Base-by-base conservation (phyloP, 768 basidiomycete genomes). In the Trametes meyenii region DNA sequence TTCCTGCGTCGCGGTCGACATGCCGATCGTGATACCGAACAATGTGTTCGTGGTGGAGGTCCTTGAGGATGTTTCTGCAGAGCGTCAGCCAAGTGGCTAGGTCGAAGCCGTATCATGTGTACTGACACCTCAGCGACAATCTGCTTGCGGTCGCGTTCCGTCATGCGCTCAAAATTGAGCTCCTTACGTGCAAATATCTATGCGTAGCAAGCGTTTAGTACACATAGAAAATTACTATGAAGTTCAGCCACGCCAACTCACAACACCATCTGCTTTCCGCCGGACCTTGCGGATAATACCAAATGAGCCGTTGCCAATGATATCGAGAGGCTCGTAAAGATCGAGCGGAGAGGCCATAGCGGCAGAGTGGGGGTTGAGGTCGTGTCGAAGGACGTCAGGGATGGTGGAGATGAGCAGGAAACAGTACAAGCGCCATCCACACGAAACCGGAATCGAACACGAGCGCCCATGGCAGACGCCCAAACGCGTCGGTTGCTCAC, bases 121-220 rank as follows among this genome's bases (percentile, higher is more conserved):
- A 82, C 94, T 69, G 73, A 98, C 96, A 98, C 97, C 86, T 99
- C 97, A 12, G 96, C 87, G 3, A 97, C 90, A 55, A 99, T 96
- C 74, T 98, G 97, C 73, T 95, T 95, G 67, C 94, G 84, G 72
- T 99, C 97, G 40, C 94, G 84, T 74, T 98, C 94, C 39, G 84
- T 89, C 96, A 99, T 98, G 51, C 91, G 85, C 70, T 96, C 94
- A 76, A 98, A 99, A 76, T 98, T 95, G 69, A 99, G 86, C 74
- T 99, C 95, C 71, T 99, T 97, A 36, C 94, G 80, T 4, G 96
- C 96, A 66, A 94, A 90, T 36, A 89, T 72, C 92, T 94, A 65
- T 2, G 29, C 54, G 43, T 26, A 26, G 14, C 23, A 57, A n/a
- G 21, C 2, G 8, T 50, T 70, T 55, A 39, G 61, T 21, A 21